Evolutionary conservation across 108 stramenopile genomes (phyloP), one percentile per base, ranked within the genome.

Genomic region (Nitzschia sp.): DNA sequence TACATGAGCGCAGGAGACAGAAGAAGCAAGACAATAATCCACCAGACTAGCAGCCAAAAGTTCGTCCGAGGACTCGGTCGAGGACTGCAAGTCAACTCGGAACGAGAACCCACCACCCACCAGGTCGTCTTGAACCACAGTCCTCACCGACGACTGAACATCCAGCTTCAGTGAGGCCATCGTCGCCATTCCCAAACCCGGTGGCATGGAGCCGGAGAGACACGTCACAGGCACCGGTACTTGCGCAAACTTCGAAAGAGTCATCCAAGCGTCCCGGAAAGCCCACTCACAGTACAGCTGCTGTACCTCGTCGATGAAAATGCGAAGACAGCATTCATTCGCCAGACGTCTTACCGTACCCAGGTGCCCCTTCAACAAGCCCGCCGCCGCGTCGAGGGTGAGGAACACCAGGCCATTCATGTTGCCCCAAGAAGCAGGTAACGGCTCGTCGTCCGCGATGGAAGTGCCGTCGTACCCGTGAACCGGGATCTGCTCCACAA

Each of bases 251-350:
- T 31, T n/a, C 6, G 9, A 9, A 6, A 54, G n/a, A 8, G 15
- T 4, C 8, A 30, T 5, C 5, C 11, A 30, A 11, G 31, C 6
- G 5, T 28, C 30, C 31, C 58, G 58, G n/a, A 59, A 59, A 5
- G 11, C 24, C 3, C 27, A 30, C 29, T 59, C 58, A 32, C 5
- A 9, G n/a, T 18, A 8, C 28, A 59, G 8, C 24, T 15, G 13
- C 28, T 59, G 58, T 6, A 59, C 9, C 27, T 59, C 58, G 24
- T 59, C 58, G 24, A 59, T 32, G 27, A 18, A 30, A 30, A 59
- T 59, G 4, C 58, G 11, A 30, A 9, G 3, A 6, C 27, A 9
- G 11, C 6, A 8, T 18, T 59, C 24, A 15, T 32, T 13, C 15
- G 25, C 26, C 9, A 32, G 30, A 15, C 27, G 29, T n/a, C 29